Base-by-base conservation (phyloP, 768 basidiomycete species). In the Podaxis rugospora region DNA sequence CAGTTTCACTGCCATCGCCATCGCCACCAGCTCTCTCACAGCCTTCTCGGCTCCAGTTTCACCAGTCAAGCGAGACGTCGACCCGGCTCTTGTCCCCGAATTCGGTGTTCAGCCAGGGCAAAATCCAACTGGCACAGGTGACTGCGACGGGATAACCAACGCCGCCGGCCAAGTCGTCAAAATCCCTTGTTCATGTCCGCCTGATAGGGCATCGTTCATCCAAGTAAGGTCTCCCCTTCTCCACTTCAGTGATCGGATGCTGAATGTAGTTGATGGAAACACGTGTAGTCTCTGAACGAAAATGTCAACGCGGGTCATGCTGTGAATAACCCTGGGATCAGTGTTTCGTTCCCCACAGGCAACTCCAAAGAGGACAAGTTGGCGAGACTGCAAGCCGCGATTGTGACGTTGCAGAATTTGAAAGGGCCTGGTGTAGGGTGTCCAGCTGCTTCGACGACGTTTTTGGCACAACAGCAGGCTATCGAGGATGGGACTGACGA, bases 371-470 rank as follows among this genome's bases (percentile, higher is more conserved):
- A 69, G 6, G 82, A 83, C 51, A 77, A 84, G 67, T 70, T 81
- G 49, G 75, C 84, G 0, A 84, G 89, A 35, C 75, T 91, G 61
- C 74, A 83, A 51, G 79, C 88, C 27, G 79, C 83, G 4, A 67
- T 84, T 10, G 80, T 88, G 39, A 87, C 89, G 5, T 74, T 91
- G n/a, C 90, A 92, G 74, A 92, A 91, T 70, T 69, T 91, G 44
- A 75, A 79, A 52, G 89, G 88, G 1, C 77, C 86, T 0, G 90
- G 89, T 40, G 70, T 78, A 4, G 90, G 88, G 13, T 90, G 87
- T 69, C 88, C 89, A 4, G 81, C 82, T 13, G 81, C 80, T 0
- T 79, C 86, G 7, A 87, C 89, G 0, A 89, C 86, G 3, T 83
- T 88, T 66, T 65, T 75, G 23, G 82, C 76, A 0, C 78, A 78